A percentile compares a stretch with the other conserved stretches of the same genome.
Evolutionary conservation across 192 early-diverging fungal genomes (phyloP).

Genomic region (Entomortierella beljakovae): DNA sequence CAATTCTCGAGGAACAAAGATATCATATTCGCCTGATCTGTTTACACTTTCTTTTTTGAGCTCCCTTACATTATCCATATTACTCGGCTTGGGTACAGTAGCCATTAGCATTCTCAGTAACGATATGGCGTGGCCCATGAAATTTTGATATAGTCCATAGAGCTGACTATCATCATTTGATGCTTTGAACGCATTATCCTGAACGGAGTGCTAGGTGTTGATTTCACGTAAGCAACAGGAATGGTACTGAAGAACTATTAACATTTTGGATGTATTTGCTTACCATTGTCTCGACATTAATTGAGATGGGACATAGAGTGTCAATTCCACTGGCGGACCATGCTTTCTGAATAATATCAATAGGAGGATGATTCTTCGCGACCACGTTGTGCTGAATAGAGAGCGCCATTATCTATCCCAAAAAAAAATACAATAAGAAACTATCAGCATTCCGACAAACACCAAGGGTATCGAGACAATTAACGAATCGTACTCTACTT

Average conservation of each 20-base stretch:
- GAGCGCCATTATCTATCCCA: constrained; percentile 29
- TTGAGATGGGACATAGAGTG: background rate
- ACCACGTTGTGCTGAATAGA: background rate
- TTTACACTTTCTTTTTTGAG: background rate
- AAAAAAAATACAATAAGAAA: background rate
- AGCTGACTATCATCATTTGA: constrained; percentile 9
- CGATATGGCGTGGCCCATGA: background rate
- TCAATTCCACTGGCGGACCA: constrained; percentile 1
- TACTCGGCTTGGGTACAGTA: background rate
- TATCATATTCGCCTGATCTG: background rate
- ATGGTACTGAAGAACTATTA: background rate
- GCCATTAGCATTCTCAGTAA: constrained; percentile 1
- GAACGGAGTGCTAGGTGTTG: background rate
- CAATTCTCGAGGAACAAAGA: background rate
- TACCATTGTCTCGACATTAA: background rate
- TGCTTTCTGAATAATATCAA: constrained; percentile 4
- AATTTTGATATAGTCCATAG: constrained; percentile 32
- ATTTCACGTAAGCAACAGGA: background rate
- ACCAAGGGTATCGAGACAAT: background rate
- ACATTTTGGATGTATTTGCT: background rate
- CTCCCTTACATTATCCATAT: background rate
- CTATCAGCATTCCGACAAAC: background rate
- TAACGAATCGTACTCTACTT: background rate
- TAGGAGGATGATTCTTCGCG: background rate
- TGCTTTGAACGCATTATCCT: constrained; percentile 4